A percentile compares a stretch with the other conserved stretches of the same genome.
These are phyloP conservation scores for Tolypocladium inflatum DNA, from an alignment of 2,329 filamentous ascomycete genomes.

Conservation along the genomic window DNA sequence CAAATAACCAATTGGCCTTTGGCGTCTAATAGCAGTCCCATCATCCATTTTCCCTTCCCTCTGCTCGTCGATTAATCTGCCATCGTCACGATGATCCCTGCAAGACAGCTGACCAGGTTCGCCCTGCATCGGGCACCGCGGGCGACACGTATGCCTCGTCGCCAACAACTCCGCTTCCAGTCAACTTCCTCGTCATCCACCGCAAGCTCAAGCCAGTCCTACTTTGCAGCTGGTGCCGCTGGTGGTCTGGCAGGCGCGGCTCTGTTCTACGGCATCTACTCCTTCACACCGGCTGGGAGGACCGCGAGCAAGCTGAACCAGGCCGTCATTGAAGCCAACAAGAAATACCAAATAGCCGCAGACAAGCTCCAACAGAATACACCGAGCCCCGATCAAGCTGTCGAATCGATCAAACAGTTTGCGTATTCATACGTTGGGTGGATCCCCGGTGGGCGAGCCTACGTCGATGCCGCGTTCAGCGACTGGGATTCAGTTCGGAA, in stretches of 20 bases:
- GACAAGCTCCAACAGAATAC: slow-evolving; percentile 52
- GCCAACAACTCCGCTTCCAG: slow-evolving; percentile 28
- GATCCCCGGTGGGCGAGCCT: slow-evolving; percentile 60
- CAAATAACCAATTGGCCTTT: neutral
- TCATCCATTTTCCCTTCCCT: neutral
- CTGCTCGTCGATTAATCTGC: slow-evolving; percentile 23
- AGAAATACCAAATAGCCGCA: slow-evolving; percentile 49
- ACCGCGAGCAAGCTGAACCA: slow-evolving; percentile 34
- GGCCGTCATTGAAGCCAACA: slow-evolving; percentile 43
- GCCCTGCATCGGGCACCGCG: slow-evolving; percentile 16
- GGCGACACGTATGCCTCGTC: slow-evolving; percentile 12
- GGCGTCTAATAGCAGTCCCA: too few species aligned
- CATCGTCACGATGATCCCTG: slow-evolving; percentile 17
- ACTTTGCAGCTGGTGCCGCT: slow-evolving; percentile 29
- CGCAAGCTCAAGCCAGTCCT: slow-evolving; percentile 14
- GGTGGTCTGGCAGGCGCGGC: slow-evolving; percentile 34
- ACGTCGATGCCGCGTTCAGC: slow-evolving; percentile 60
- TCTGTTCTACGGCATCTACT: slow-evolving; percentile 32
- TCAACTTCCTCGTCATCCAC: slow-evolving; percentile 23
- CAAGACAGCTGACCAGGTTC: slow-evolving; percentile 13
- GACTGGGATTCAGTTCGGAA: slow-evolving; percentile 63
- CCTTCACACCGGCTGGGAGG: slow-evolving; percentile 32
- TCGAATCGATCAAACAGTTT: slow-evolving; percentile 55
- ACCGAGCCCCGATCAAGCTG: slow-evolving; percentile 57
- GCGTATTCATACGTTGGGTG: slow-evolving; percentile 60